A percentile compares a stretch with the other conserved stretches of the same genome.
Conservation (phyloP, 306 rosid species). For the Glycine tomentella region DNA sequence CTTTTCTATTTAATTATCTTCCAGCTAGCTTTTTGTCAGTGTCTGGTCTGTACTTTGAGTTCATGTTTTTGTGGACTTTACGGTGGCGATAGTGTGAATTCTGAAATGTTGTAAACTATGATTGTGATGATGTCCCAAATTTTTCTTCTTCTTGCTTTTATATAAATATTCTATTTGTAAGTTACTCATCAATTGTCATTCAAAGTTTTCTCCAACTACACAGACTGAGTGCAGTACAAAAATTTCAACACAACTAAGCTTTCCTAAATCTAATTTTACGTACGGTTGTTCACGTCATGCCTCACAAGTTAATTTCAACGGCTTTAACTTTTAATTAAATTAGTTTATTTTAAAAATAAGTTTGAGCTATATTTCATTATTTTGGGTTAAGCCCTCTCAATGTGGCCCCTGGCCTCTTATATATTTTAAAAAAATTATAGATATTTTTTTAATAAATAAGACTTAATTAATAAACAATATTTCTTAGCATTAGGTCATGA, state of each 20-base stretch:
- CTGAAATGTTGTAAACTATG: neutral
- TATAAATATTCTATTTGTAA: neutral
- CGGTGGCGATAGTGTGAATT: neutral
- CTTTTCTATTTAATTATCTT: conserved; percentile 1
- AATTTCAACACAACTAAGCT: neutral
- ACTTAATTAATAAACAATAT: neutral
- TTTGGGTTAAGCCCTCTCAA: neutral
- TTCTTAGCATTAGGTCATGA: no score
- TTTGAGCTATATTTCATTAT: neutral
- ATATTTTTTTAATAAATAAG: neutral
- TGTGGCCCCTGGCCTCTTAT: neutral
- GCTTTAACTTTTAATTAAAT: neutral
- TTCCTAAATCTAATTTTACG: neutral
- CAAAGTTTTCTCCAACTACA: neutral
- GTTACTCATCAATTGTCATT: neutral
- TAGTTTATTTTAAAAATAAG: neutral
- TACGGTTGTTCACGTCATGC: neutral
- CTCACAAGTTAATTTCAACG: no score
- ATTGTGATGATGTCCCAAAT: neutral
- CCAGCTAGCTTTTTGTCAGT: neutral
- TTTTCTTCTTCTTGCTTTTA: no score
- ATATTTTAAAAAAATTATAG: no score
- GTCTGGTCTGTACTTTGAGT: conserved; percentile 13
- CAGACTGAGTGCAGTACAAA: neutral
- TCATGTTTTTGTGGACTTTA: conserved; percentile 8